These are phyloP conservation scores for Lanmaoa rubissima DNA, from an alignment of 768 basidiomycete genomes.

Conservation along the genomic window DNA sequence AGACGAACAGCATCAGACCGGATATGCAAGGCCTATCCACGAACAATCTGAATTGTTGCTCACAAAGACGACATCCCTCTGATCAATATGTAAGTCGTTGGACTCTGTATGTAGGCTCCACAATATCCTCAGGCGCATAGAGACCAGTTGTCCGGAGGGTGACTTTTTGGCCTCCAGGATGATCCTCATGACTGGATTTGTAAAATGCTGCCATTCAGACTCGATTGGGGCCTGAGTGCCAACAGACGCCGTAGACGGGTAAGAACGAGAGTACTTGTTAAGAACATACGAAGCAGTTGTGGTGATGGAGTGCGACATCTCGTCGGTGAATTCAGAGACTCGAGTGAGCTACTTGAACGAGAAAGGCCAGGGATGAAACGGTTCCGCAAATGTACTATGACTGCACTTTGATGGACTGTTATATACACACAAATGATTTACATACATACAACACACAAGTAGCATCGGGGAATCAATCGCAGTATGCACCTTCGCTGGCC, in stretches of 20 bases:
- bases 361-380: background rate
- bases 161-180: constrained; percentile 59
- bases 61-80: constrained; percentile 66
- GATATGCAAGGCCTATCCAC: background rate
- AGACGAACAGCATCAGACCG: background rate
- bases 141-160: constrained; percentile 50
- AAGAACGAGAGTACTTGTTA: constrained; percentile 67
- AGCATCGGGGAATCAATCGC: constrained; percentile 48
- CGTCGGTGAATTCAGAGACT: background rate
- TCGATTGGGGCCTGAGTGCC: constrained; percentile 25
- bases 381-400: too few species aligned
- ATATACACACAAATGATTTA: background rate
- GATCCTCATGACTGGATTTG: constrained; percentile 64
- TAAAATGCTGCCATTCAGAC: constrained; percentile 76
- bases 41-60: constrained; percentile 24
- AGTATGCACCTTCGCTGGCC: constrained; percentile 79
- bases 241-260: constrained; percentile 34
- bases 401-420: background rate
- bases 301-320: constrained; percentile 44
- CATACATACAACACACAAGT: constrained; percentile 1
- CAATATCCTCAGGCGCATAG: constrained; percentile 60
- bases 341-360: background rate
- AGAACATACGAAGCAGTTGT: constrained; percentile 56
- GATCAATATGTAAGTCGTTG: constrained; percentile 38
- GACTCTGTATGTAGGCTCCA: constrained; percentile 53